Conservation (phyloP, 352 stramenopile species). For the Phytophthora pseudosyringae region DNA sequence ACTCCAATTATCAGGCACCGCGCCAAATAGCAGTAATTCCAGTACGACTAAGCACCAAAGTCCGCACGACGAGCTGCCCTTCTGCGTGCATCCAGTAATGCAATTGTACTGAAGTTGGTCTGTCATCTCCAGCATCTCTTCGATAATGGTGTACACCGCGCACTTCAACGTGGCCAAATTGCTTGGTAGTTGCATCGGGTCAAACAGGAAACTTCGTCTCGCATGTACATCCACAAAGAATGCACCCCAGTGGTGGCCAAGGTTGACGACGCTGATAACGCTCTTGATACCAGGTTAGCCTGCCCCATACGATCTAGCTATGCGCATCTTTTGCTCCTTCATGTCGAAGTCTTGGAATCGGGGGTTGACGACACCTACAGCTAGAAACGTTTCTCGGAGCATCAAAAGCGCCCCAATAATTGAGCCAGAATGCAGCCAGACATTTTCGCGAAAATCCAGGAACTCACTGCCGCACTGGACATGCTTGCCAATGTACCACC, state of each 20-base stretch:
- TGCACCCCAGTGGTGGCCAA: conserved; percentile 4
- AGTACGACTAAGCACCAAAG: conserved; percentile 10
- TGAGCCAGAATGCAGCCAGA: conserved; percentile 7
- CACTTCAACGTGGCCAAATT: too few relatives aligned
- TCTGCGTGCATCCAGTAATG: conserved; percentile 4
- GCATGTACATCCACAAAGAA: not conserved
- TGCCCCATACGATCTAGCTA: not conserved
- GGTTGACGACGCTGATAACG: conserved; percentile 13
- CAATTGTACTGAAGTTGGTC: conserved; percentile 6
- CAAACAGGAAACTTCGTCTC: conserved; percentile 3
- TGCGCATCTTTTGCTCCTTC: conserved; percentile 1
- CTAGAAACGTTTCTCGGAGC: not conserved
- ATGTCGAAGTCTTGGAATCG: conserved; percentile 2
- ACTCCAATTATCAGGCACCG: too few relatives aligned
- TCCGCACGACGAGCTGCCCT: conserved; percentile 1
- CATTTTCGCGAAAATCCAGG: conserved; percentile 11
- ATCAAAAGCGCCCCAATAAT: conserved; percentile 13
- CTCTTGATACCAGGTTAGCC: not conserved
- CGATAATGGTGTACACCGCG: not conserved
- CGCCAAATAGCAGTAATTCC: conserved; percentile 14
- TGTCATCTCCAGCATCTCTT: not conserved
- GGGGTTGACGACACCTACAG: conserved; percentile 6
- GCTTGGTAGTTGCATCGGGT: conserved; percentile 5
- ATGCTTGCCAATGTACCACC: not conserved
- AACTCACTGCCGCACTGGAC: conserved; percentile 7